phyloP scores from a whole-genome alignment of 495 filamentous ascomycete species.

The Oidiodendron maius region DNA sequence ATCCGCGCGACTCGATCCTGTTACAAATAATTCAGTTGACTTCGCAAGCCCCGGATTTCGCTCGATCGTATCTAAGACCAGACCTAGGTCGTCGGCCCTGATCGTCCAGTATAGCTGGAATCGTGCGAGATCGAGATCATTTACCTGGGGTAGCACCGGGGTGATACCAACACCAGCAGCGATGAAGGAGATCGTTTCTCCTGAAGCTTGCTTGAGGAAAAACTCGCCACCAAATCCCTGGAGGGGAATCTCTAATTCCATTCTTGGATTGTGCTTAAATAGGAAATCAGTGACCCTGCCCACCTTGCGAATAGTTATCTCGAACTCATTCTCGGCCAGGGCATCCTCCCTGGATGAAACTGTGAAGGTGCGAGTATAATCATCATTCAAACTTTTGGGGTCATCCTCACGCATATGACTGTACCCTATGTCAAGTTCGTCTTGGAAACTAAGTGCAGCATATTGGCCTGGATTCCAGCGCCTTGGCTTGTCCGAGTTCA shows the following conservation, averaged over 20 bases:
- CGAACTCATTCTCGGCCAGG: conserved; percentile 39
- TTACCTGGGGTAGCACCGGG: conserved; percentile 61
- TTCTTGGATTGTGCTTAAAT: conserved; percentile 46
- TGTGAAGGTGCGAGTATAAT: conserved; percentile 77
- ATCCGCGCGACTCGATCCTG: conserved; percentile 32
- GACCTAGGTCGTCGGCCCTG: conserved; percentile 49
- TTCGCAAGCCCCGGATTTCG: conserved; percentile 42
- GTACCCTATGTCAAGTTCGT: conserved; percentile 64
- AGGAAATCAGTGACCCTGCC: conserved; percentile 62
- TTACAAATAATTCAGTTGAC: conserved; percentile 55
- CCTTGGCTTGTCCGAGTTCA: conserved; percentile 30
- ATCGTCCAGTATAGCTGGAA: conserved; percentile 60
- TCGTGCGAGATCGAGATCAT: conserved; percentile 33
- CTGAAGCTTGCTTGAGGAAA: conserved; percentile 34
- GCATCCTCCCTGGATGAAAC: conserved; percentile 52
- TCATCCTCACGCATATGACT: conserved; percentile 78
- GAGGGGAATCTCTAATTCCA: conserved; percentile 55
- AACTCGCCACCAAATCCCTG: conserved; percentile 71
- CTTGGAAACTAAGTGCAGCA: conserved; percentile 62
- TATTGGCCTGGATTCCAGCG: conserved; percentile 66
- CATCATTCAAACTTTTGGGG: conserved; percentile 71
- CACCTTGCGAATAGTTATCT: conserved; percentile 64
- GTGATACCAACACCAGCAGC: conserved; percentile 80
- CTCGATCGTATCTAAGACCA: conserved; percentile 55
- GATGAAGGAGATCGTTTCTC: conserved; percentile 43